Conservation (phyloP, 306 rosid genomes). For the Chamaecrista fasciculata region DNA sequence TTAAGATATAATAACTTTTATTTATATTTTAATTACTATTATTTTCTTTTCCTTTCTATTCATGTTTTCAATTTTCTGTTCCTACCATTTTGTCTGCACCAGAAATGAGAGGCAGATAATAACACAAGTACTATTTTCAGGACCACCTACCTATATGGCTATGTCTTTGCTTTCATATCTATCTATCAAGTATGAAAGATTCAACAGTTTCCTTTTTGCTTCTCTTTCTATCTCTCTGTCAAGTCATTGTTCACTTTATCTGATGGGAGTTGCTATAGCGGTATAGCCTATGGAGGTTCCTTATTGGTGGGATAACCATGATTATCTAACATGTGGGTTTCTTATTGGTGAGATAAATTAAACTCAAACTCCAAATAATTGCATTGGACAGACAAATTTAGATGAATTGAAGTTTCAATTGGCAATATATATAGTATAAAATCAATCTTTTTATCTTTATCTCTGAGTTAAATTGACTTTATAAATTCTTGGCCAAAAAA, state of each 20-base stretch:
- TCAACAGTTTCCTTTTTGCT: neutral
- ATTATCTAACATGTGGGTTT: constrained; percentile 14
- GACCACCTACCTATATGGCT: neutral
- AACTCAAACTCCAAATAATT: neutral
- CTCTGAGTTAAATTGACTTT: too few relatives aligned
- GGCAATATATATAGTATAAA: too few relatives aligned
- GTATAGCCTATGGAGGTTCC: too few relatives aligned
- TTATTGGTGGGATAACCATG: neutral
- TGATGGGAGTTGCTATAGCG: constrained; percentile 20
- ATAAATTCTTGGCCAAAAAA: too few relatives aligned
- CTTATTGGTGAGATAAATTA: constrained; percentile 5
- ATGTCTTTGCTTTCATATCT: too few relatives aligned
- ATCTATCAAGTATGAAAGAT: too few relatives aligned
- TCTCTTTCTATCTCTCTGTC: neutral
- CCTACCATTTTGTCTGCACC: constrained; percentile 41
- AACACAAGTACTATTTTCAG: neutral
- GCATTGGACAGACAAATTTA: neutral
- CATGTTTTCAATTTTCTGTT: constrained; percentile 28
- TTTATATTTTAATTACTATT: neutral
- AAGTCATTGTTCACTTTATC: constrained; percentile 25
- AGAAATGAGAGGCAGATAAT: constrained; percentile 26
- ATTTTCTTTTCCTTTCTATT: constrained; percentile 21
- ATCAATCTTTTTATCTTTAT: too few relatives aligned
- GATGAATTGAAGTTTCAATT: too few relatives aligned
- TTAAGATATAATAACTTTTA: too few relatives aligned